Base-by-base conservation (phyloP, 257 asterid genomes). In the Salvia hispanica region DNA sequence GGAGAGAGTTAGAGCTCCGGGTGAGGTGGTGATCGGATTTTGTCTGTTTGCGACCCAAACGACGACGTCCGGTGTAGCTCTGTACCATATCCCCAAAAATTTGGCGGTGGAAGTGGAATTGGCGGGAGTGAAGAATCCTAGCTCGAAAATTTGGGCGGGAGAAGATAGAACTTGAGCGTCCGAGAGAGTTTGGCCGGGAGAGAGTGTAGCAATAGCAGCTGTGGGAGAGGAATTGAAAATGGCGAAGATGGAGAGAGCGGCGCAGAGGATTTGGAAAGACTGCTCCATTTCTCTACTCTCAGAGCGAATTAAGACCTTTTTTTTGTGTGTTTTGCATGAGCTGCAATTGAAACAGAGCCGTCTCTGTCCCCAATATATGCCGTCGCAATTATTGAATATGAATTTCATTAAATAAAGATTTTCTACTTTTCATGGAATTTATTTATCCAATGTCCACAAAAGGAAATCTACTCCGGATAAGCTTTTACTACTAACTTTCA, bases 41-140 rank as follows among this genome's bases (percentile, higher is more conserved):
- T 58, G 42, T 52, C 73, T 43, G 58, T 73, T 51, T 31, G 78
- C 78, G 13, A 73, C 64, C 78, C 78, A 73, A 28, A 64, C 52
- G 3, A 73, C 42, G 36, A 64, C 45, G 11, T 58, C 51, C 5
- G 77, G 77, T n/a, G 72, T 64, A 40, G 59, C 62, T 46, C 3
- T 47, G 31, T 57, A 47, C 77, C 72, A 56, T 36, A 64, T 56
- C 13, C 72, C 76, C 9, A 72, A 28, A 52, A 36, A 72, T 58
- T 16, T 66, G 37, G 9, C 3, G 3, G 59, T 10, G 39, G 77
- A 62, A 14, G 59, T n/a, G 39, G 77, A 62, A 14, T 18, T 34
- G 25, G 42, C 60, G 6, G 54, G 62, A 36, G 62, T 51, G 59
- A 52, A 37, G 61, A 69, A 69, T 33, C 73, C 73, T 1, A 69